These are phyloP conservation scores for Malassezia dermatis DNA, from an alignment of 1,284 basidiomycete species.

Conservation along the genomic window DNA sequence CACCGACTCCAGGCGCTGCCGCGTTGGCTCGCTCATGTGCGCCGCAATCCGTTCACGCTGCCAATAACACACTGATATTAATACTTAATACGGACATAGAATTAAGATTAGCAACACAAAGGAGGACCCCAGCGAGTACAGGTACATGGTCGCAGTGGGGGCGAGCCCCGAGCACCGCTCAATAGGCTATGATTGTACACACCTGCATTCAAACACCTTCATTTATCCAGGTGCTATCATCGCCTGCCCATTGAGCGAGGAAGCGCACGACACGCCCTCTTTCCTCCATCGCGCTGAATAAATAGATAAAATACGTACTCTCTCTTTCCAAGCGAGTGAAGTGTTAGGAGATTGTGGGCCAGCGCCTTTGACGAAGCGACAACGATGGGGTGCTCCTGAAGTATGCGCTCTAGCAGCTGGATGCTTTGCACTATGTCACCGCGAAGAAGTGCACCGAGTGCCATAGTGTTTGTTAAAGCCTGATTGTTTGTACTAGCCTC, in stretches of 20 bases:
- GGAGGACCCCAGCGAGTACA: not conserved
- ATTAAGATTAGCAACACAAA: not conserved
- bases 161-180: not conserved
- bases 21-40: not conserved
- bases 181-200: not conserved
- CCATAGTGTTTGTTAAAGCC: slow-evolving; percentile 1
- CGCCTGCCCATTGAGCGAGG: slow-evolving; percentile 7
- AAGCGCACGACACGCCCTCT: not conserved
- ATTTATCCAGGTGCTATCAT: slow-evolving; percentile 4
- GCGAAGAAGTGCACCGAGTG: slow-evolving; percentile 3
- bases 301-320: not conserved
- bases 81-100: slow-evolving; percentile 1
- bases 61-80: slow-evolving; percentile 13
- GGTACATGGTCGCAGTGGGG: not conserved
- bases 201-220: not conserved
- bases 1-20: not conserved
- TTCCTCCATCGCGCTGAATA: not conserved
- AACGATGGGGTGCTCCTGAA: not conserved
- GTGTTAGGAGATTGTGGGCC: slow-evolving; percentile 4
- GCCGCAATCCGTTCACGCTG: not conserved
- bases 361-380: slow-evolving; percentile 3
- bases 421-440: slow-evolving; percentile 6
- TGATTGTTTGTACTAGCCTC: not conserved
- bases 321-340: slow-evolving; percentile 4
- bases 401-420: not conserved